Conservation (phyloP, 805 yeast genomes). For the Candida berthetii region DNA sequence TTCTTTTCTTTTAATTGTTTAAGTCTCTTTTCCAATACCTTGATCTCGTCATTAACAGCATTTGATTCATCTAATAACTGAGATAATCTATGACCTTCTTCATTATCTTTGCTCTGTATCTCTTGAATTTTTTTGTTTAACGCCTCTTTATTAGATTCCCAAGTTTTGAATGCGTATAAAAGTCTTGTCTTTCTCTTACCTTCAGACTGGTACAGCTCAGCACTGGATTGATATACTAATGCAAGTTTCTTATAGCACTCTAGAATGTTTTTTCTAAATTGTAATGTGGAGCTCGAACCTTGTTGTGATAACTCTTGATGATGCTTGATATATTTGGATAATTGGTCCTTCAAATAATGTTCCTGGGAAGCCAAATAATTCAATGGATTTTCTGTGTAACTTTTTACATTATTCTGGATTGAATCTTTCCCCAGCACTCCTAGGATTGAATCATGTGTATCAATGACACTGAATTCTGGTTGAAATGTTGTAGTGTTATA, state of each 20-base stretch:
- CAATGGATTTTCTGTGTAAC: constrained; percentile 5
- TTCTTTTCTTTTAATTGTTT: constrained; percentile 26
- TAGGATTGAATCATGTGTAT: not conserved
- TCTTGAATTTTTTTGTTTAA: constrained; percentile 26
- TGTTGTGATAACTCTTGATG: constrained; percentile 22
- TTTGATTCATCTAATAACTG: constrained; percentile 25
- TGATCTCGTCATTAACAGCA: constrained; percentile 30
- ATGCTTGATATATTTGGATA: constrained; percentile 9
- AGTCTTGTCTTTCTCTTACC: constrained; percentile 19
- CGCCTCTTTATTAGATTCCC: constrained; percentile 31
- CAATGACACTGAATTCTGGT: not conserved
- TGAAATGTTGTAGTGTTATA: not conserved
- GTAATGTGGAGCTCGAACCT: constrained; percentile 25
- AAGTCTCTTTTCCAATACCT: constrained; percentile 26
- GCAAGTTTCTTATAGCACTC: constrained; percentile 28
- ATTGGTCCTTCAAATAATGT: constrained; percentile 7
- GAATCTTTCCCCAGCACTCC: not conserved
- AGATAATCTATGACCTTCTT: constrained; percentile 33
- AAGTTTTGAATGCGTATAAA: constrained; percentile 23
- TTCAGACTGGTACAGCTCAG: constrained; percentile 35
- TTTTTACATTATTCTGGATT: not conserved
- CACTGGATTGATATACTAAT: constrained; percentile 30
- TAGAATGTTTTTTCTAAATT: constrained; percentile 23
- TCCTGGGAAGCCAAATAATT: constrained; percentile 14
- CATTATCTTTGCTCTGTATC: constrained; percentile 31